Evolutionary conservation across 23 red algal species (phyloP).

Genomic region (Chondrus crispus): DNA sequence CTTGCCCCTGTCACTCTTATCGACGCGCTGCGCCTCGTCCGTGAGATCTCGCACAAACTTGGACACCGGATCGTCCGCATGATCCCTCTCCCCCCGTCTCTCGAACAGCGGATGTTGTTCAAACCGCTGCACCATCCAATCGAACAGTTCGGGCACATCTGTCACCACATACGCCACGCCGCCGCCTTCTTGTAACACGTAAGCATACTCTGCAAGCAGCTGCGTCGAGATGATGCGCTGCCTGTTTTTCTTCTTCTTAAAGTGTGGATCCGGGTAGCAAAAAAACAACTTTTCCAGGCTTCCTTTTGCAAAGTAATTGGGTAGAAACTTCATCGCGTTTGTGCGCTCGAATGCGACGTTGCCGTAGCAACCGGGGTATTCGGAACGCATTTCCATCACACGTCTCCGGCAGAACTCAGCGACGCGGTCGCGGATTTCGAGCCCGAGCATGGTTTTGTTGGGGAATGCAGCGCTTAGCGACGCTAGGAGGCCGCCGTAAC

Average conservation of each 20-base stretch:
- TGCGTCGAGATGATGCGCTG: conserved; percentile 78
- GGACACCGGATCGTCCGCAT: conserved; percentile 31
- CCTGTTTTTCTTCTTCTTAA: conserved; percentile 87
- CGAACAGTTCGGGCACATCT: conserved; percentile 90
- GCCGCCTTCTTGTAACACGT: conserved; percentile 55
- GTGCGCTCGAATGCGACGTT: conserved; percentile 88
- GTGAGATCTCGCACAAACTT: conserved; percentile 75
- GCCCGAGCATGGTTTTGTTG: conserved; percentile 67
- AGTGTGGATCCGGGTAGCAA: conserved; percentile 98
- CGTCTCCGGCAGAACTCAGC: conserved; percentile 53
- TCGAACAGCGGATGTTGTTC: conserved; percentile 72
- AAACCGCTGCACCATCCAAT: conserved; percentile 84
- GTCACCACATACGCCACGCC: conserved; percentile 85
- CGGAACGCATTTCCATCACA: conserved; percentile 54
- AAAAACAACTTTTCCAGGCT: conserved; percentile 87
- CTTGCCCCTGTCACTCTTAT: conserved; percentile 66
- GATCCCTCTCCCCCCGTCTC: conserved; percentile 38
- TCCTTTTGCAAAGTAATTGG: conserved; percentile 65
- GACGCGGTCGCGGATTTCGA: conserved; percentile 91
- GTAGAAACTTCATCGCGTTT: conserved; percentile 88
- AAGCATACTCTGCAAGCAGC: conserved; percentile 89
- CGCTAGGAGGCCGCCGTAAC: conserved; percentile 86
- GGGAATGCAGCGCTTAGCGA: conserved; percentile 63
- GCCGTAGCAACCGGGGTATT: conserved; percentile 37
- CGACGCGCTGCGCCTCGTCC: conserved; percentile 84